These are phyloP conservation scores for Aspergillus terreus DNA, from an alignment of 2,329 filamentous ascomycete genomes.

Conservation along the genomic window DNA sequence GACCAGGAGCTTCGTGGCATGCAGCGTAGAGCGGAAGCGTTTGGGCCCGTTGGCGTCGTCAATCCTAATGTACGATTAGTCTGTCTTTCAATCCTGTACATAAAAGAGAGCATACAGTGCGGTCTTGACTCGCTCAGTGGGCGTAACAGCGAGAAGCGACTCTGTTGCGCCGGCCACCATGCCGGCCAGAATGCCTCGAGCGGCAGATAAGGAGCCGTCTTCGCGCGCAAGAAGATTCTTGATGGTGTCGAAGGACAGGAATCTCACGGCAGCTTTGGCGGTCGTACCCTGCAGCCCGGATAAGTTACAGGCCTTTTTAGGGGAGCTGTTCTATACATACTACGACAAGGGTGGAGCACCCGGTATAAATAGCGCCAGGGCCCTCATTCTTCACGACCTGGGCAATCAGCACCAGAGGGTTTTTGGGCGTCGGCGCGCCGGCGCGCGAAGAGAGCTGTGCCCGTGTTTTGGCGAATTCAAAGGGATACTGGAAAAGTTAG, in stretches of 20 bases:
- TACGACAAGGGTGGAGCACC: slow-evolving; percentile 58
- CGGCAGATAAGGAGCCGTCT: slow-evolving; percentile 54
- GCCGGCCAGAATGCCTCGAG: slow-evolving; percentile 58
- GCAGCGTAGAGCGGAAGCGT: slow-evolving; percentile 49
- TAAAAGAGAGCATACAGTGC: slow-evolving; percentile 3
- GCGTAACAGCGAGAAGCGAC: slow-evolving; percentile 62
- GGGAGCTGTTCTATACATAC: background rate
- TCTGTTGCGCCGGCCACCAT: slow-evolving; percentile 62
- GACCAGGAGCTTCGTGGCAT: slow-evolving; percentile 50
- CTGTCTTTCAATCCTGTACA: background rate
- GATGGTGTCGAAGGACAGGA: slow-evolving; percentile 64
- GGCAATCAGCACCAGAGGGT: slow-evolving; percentile 56
- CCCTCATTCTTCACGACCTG: slow-evolving; percentile 57
- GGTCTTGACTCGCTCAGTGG: slow-evolving; percentile 66
- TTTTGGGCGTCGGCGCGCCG: slow-evolving; percentile 46
- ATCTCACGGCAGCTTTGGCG: slow-evolving; percentile 63
- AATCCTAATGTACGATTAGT: slow-evolving; percentile 37
- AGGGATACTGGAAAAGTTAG: slow-evolving; percentile 49
- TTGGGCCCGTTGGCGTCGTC: slow-evolving; percentile 54
- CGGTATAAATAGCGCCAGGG: slow-evolving; percentile 58
- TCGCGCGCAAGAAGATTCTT: slow-evolving; percentile 53
- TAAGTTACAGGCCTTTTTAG: background rate
- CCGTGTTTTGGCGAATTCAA: slow-evolving; percentile 66
- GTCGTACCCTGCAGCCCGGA: slow-evolving; percentile 46
- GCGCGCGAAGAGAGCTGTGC: slow-evolving; percentile 46